Evolutionary conservation across 2,329 filamentous ascomycete genomes (phyloP).

Genomic region (Apiospora aurea): DNA sequence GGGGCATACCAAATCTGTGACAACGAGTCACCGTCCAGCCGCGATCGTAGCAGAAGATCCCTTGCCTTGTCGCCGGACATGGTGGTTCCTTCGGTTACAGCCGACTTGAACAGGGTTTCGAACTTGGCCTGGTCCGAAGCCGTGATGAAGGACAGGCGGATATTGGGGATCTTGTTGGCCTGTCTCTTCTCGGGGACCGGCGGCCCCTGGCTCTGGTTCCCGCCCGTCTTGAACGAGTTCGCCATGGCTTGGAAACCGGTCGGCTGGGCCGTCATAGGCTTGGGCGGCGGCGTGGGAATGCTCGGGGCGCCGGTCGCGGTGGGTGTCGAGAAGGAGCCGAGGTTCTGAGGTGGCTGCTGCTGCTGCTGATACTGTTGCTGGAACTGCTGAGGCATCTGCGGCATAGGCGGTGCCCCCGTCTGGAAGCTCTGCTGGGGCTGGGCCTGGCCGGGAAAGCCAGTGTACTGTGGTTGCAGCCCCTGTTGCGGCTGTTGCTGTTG

Average conservation of each 20-base stretch:
- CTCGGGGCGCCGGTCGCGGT: conserved; percentile 57
- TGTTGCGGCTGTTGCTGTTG: conserved; percentile 70
- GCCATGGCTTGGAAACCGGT: conserved; percentile 73
- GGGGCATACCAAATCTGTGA: conserved; percentile 84
- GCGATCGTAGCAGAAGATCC: conserved; percentile 87
- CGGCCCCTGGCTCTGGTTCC: conserved; percentile 50
- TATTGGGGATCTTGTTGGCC: conserved; percentile 85
- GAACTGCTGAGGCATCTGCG: conserved; percentile 65
- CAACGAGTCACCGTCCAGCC: conserved; percentile 84
- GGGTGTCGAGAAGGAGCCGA: conserved; percentile 54
- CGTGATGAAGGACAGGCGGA: conserved; percentile 94
- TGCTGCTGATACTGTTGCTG: conserved; percentile 65
- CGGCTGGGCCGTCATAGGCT: conserved; percentile 69
- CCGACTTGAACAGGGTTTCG: conserved; percentile 96
- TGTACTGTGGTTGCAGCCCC: conserved; percentile 58
- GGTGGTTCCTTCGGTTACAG: conserved; percentile 82
- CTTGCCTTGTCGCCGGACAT: conserved; percentile 93
- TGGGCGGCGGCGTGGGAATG: conserved; percentile 58
- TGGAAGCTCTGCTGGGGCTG: conserved; percentile 67
- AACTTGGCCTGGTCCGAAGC: conserved; percentile 95
- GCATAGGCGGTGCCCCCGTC: conserved; percentile 65
- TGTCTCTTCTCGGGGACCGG: conserved; percentile 58
- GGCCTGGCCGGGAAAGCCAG: conserved; percentile 49
- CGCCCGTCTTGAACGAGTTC: conserved; percentile 67
- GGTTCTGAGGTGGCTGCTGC: conserved; percentile 52